A percentile compares a stretch with the other conserved stretches of the same genome.
These are phyloP conservation scores for Suillus paluster DNA, from an alignment of 768 basidiomycete genomes.

Conservation along the genomic window DNA sequence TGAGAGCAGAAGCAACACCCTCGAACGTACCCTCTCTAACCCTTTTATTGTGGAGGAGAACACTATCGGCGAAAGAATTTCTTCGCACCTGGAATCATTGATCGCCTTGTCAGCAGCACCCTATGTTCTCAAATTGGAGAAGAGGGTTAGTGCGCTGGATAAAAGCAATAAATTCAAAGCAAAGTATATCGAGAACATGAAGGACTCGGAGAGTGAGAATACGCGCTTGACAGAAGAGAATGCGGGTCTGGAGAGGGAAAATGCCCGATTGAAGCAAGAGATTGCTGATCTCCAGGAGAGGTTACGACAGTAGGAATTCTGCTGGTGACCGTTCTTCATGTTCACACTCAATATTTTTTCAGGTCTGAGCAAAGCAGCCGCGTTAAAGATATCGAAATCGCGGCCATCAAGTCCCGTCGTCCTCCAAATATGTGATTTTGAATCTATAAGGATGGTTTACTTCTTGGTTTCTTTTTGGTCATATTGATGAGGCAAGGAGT, in stretches of 20 bases:
- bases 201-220: neutral
- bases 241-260: slow-evolving; percentile 17
- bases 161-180: slow-evolving; percentile 40
- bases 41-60: neutral
- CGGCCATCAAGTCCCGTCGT: slow-evolving; percentile 3
- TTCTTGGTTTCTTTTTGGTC: neutral
- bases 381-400: slow-evolving; percentile 15
- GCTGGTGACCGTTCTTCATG: neutral
- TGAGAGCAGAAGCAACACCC: neutral
- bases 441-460: neutral
- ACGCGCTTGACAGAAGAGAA: neutral
- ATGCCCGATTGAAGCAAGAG: slow-evolving; percentile 20
- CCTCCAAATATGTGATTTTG: slow-evolving; percentile 1
- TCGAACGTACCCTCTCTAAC: slow-evolving; percentile 16
- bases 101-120: slow-evolving; percentile 22
- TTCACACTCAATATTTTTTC: neutral
- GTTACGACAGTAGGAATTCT: slow-evolving; percentile 1
- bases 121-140: slow-evolving; percentile 44
- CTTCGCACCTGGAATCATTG: slow-evolving; percentile 16
- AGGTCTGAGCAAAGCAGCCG: slow-evolving; percentile 6
- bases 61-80: neutral
- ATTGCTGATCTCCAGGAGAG: slow-evolving; percentile 15
- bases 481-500: neutral
- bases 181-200: slow-evolving; percentile 16
- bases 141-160: slow-evolving; percentile 40